phyloP scores from a whole-genome alignment of 129 eudicot genomes.

The Heracleum sosnowskyi region DNA sequence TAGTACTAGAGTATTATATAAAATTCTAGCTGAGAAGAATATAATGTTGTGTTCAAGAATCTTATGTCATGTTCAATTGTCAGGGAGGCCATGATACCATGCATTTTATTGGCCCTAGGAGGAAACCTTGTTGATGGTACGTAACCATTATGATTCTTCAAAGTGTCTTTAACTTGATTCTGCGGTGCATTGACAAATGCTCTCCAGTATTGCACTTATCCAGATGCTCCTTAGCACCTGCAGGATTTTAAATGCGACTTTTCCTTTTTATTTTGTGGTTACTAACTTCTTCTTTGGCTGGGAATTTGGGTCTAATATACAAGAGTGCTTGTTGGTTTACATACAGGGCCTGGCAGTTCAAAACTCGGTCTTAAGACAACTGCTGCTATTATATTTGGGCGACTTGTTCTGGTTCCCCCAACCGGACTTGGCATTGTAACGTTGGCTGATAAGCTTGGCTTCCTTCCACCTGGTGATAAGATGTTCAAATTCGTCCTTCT shows the following conservation, averaged over 20 bases:
- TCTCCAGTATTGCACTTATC: neutral
- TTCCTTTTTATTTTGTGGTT: neutral
- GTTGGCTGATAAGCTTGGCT: conserved; percentile 83
- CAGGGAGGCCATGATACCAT: conserved; percentile 99
- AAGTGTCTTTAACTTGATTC: neutral
- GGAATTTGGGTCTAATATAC: neutral
- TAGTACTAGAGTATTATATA: neutral
- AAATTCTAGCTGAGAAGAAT: neutral
- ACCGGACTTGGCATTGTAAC: conserved; percentile 76
- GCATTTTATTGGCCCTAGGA: conserved; percentile 90
- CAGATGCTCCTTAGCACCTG: neutral
- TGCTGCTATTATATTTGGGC: conserved; percentile 72
- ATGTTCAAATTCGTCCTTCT: conserved; percentile 95
- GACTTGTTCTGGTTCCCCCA: conserved; percentile 83
- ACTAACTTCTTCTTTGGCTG: neutral
- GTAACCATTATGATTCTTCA: conserved; percentile 14
- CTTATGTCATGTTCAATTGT: conserved; percentile 1
- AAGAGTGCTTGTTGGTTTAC: neutral
- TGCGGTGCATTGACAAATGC: neutral
- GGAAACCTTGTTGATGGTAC: conserved; percentile 97
- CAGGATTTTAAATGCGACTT: neutral
- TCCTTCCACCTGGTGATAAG: conserved; percentile 76
- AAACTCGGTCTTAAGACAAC: conserved; percentile 78
- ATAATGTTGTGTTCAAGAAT: neutral
- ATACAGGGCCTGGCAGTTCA: conserved; percentile 91